Base-by-base conservation (phyloP, 371 early-diverging fungal genomes). In the Dichotomocladium elegans region DNA sequence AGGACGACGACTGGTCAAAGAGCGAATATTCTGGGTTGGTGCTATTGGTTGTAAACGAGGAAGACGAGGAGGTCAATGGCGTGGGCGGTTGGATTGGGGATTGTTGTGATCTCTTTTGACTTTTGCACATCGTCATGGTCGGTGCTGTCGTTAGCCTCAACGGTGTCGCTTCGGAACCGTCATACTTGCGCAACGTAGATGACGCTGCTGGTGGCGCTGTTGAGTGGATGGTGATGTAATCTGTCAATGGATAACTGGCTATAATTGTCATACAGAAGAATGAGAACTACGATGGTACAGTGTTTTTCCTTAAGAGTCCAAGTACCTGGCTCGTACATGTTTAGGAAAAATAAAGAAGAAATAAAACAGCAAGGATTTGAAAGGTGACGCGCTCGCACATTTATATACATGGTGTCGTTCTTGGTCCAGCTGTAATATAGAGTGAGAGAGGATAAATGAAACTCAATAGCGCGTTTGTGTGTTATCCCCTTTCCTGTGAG, bases 251-350 rank as follows among this genome's bases (percentile, higher is more conserved):
- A 40, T 26, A 28, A 11, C 17, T 33, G 27, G 25, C n/a, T 43
- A 43, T 48, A n/a, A 1, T 10, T 17, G 25, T n/a, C n/a, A n/a
- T n/a, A n/a, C n/a, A n/a, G n/a, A n/a, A n/a, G n/a, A n/a, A n/a
- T n/a, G n/a, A n/a, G n/a, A 24, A 24, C 8, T 43, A 21, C 25
- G 14, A 25, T 12, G 14, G 2, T 0, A 1, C 17, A 41, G 43
- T 33, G 12, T 25, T 43, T 43, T 43, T 8, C 29, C 33, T 26
- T 31, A n/a, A n/a, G n/a, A n/a, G n/a, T n/a, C n/a, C n/a, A n/a
- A n/a, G n/a, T 52, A 52, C 53, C 44, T 52, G 41, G 53, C 30
- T 52, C 53, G 31, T 52, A 52, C 53, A 52, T 52, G 43, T 24
- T 8, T 21, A 28, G 21, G 14, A 37, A 37, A 41, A 40, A 26